These are phyloP conservation scores for Bacidia gigantensis DNA, from an alignment of 495 filamentous ascomycete genomes.

Conservation along the genomic window DNA sequence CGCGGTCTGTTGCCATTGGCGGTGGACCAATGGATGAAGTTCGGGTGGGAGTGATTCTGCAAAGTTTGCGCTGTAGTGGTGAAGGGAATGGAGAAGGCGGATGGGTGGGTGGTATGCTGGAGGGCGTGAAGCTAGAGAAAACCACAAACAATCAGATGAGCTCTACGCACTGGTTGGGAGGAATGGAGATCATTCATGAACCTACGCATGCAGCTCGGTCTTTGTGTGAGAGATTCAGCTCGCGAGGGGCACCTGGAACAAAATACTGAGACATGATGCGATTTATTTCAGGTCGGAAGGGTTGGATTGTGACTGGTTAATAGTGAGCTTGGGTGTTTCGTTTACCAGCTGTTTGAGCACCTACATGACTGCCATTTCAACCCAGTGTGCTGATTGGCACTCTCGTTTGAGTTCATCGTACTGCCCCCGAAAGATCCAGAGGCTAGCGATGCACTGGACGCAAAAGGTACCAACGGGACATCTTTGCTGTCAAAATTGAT, in stretches of 20 bases:
- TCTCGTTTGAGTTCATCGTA: slow-evolving; percentile 7
- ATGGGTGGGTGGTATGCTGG: slow-evolving; percentile 59
- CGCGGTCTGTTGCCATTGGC: slow-evolving; percentile 62
- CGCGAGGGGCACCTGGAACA: slow-evolving; percentile 42
- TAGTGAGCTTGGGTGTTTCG: too few relatives aligned
- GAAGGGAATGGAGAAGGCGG: slow-evolving; percentile 40
- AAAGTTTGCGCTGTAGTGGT: slow-evolving; percentile 44
- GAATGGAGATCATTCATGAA: too few relatives aligned
- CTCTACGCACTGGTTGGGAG: neutral
- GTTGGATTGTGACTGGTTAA: too few relatives aligned
- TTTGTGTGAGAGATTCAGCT: slow-evolving; percentile 55
- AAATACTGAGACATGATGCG: slow-evolving; percentile 58
- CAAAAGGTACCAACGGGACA: slow-evolving; percentile 4
- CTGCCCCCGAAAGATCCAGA: slow-evolving; percentile 4
- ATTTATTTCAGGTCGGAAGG: too few relatives aligned
- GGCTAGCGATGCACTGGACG: slow-evolving; percentile 1
- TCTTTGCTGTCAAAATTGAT: slow-evolving; percentile 12
- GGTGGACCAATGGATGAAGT: slow-evolving; percentile 70
- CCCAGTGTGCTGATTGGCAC: too few relatives aligned
- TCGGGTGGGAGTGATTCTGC: slow-evolving; percentile 57
- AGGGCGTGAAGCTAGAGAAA: slow-evolving; percentile 44
- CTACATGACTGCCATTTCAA: too few relatives aligned
- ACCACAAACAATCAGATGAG: slow-evolving; percentile 10
- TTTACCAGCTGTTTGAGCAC: too few relatives aligned
- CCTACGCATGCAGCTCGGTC: slow-evolving; percentile 35